Conservation (phyloP, 2,329 filamentous ascomycete species). For the Myriosclerotinia scirpicola region DNA sequence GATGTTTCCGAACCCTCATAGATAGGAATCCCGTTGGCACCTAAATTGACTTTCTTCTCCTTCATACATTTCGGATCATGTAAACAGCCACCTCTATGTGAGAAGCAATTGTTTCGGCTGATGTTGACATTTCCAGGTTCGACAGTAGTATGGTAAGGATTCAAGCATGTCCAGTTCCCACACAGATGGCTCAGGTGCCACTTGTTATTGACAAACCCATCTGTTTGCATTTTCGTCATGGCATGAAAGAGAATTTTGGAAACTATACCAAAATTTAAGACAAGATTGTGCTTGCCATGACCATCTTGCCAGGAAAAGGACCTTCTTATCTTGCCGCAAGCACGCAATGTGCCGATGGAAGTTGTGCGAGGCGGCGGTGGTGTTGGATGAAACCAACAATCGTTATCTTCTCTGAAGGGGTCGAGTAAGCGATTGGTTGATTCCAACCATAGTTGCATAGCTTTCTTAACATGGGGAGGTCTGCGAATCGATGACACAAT, state of each 20-base stretch:
- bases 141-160: conserved; percentile 36
- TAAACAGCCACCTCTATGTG: conserved; percentile 31
- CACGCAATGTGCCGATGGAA: conserved; percentile 20
- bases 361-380: conserved; percentile 29
- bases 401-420: conserved; percentile 27
- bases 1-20: neutral
- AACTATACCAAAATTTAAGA: conserved; percentile 36
- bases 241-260: conserved; percentile 31
- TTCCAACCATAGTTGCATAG: conserved; percentile 30
- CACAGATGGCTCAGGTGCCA: conserved; percentile 41
- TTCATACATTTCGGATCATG: conserved; percentile 37
- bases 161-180: conserved; percentile 41
- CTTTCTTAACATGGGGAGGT: conserved; percentile 25
- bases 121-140: conserved; percentile 35
- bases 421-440: conserved; percentile 29
- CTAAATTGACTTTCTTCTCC: conserved; percentile 32
- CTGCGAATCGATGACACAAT: conserved; percentile 25
- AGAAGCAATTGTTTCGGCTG: conserved; percentile 38
- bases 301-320: conserved; percentile 29
- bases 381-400: conserved; percentile 35
- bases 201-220: conserved; percentile 35
- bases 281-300: conserved; percentile 24
- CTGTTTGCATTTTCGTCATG: conserved; percentile 35
- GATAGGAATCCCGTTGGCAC: conserved; percentile 27
- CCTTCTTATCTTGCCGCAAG: conserved; percentile 25